phyloP scores from a whole-genome alignment of 768 basidiomycete genomes.

The Lentinus brumalis region DNA sequence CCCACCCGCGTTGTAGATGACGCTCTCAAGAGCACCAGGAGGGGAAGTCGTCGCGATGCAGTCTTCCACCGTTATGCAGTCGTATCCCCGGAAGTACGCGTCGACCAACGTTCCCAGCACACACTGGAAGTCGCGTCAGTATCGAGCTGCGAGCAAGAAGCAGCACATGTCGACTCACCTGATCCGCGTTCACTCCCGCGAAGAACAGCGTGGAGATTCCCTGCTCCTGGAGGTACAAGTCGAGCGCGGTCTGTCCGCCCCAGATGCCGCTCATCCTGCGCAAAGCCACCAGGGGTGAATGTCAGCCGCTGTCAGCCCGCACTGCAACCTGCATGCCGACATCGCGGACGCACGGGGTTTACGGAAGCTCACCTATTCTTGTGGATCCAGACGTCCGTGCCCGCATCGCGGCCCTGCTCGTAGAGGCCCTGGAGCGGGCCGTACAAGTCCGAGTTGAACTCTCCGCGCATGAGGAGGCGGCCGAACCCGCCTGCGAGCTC shows the following conservation, averaged over 20 bases:
- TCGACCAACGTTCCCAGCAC: slow-evolving; percentile 66
- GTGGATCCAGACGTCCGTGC: slow-evolving; percentile 72
- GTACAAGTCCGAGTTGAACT: slow-evolving; percentile 61
- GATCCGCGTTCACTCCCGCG: slow-evolving; percentile 68
- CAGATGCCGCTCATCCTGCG: slow-evolving; percentile 67
- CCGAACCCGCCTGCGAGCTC: slow-evolving; percentile 57
- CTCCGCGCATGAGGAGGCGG: slow-evolving; percentile 57
- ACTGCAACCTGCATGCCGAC: neutral
- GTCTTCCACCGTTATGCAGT: slow-evolving; percentile 59
- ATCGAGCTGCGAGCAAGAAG: neutral
- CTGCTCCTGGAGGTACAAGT: slow-evolving; percentile 62
- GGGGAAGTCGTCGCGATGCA: slow-evolving; percentile 66
- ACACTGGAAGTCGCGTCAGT: slow-evolving; percentile 41
- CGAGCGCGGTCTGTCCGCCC: slow-evolving; percentile 64
- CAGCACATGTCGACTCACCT: slow-evolving; percentile 39
- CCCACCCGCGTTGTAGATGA: slow-evolving; percentile 57
- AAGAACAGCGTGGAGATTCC: slow-evolving; percentile 65
- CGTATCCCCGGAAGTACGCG: slow-evolving; percentile 66
- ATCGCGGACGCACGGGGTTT: neutral
- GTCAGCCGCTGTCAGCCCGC: neutral
- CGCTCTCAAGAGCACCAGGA: slow-evolving; percentile 54
- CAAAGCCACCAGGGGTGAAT: neutral
- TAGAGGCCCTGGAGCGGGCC: slow-evolving; percentile 62
- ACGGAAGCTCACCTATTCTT: slow-evolving; percentile 55
- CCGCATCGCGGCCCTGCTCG: slow-evolving; percentile 49